A percentile compares a stretch with the other conserved stretches of the same genome.
These are phyloP conservation scores for Phlyctochytrium planicorne DNA, from an alignment of 192 early-diverging fungal genomes.

Conservation along the genomic window DNA sequence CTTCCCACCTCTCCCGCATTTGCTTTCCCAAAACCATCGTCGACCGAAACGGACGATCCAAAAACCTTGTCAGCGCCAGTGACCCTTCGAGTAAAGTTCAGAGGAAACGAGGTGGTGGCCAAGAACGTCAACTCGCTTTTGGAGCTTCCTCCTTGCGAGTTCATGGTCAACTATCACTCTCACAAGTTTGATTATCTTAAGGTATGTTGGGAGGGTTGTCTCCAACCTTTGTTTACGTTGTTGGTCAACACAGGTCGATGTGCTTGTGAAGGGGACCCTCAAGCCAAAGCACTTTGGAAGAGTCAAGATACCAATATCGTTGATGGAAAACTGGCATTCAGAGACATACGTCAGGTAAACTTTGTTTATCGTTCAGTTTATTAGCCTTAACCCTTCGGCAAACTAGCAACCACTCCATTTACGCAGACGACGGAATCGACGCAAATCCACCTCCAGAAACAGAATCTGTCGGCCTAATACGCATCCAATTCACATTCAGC, in stretches of 20 bases:
- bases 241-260: not conserved
- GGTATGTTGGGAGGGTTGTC: not conserved
- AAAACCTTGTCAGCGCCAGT: too few relatives aligned
- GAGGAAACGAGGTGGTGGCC: not conserved
- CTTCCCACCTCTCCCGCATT: too few relatives aligned
- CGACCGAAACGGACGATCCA: too few relatives aligned
- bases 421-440: not conserved
- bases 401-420: not conserved
- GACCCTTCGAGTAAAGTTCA: not conserved
- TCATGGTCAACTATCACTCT: not conserved
- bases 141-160: not conserved
- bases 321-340: not conserved
- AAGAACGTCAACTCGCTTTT: not conserved
- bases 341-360: not conserved
- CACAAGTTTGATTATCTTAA: not conserved
- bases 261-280: not conserved
- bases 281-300: conserved; percentile 8
- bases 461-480: not conserved
- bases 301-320: not conserved
- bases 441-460: not conserved
- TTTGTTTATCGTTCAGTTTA: too few relatives aligned
- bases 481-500: not conserved
- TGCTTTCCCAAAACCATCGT: too few relatives aligned
- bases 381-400: not conserved
- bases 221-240: not conserved